These are phyloP conservation scores for Pyricularia grisea DNA, from an alignment of 2,329 filamentous ascomycete genomes.

Conservation along the genomic window DNA sequence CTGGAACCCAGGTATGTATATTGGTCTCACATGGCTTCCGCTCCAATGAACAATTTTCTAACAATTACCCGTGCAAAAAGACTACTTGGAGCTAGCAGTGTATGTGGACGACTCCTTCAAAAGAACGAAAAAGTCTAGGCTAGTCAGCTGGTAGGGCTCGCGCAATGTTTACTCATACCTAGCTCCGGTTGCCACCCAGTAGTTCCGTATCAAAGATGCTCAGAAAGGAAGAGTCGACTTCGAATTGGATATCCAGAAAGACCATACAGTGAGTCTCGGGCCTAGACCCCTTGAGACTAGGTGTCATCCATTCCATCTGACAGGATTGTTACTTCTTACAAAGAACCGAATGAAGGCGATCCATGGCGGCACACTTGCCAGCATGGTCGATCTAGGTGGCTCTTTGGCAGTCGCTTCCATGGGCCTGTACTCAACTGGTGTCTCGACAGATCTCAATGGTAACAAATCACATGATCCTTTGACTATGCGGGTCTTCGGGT, in stretches of 20 bases:
- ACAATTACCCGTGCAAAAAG: conserved; percentile 14
- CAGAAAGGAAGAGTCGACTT: conserved; percentile 62
- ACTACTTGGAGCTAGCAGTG: conserved; percentile 26
- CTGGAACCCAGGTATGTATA: conserved; percentile 71
- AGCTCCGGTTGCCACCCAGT: neutral
- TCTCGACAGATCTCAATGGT: conserved; percentile 58
- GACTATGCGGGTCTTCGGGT: neutral
- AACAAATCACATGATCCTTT: conserved; percentile 3
- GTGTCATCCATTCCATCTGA: neutral
- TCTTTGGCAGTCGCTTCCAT: conserved; percentile 57
- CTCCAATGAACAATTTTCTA: neutral
- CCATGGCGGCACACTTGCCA: conserved; percentile 71
- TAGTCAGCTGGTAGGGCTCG: neutral
- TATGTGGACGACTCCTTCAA: neutral
- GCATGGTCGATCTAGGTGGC: conserved; percentile 59
- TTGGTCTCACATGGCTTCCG: neutral
- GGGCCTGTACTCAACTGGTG: conserved; percentile 52
- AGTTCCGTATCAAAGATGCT: conserved; percentile 61
- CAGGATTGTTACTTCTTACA: neutral
- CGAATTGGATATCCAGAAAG: conserved; percentile 62
- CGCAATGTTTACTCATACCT: neutral
- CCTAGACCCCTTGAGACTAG: neutral
- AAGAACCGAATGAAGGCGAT: conserved; percentile 70
- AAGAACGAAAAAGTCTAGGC: neutral
- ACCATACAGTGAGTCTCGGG: conserved; percentile 57